phyloP scores from a whole-genome alignment of 2,329 filamentous ascomycete genomes.

The Davidsoniella virescens region DNA sequence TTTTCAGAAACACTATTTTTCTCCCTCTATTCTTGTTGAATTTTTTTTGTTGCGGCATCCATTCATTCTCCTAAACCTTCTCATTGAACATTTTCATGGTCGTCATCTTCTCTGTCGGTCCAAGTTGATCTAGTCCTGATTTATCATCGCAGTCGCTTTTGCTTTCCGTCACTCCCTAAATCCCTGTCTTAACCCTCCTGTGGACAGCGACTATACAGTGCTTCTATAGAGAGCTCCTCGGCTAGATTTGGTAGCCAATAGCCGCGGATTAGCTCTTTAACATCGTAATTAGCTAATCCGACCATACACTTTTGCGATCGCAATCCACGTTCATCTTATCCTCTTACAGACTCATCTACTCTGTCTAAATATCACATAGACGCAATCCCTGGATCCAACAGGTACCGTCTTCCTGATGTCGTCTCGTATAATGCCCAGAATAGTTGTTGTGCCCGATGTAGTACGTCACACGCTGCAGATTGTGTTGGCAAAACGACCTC shows the following conservation, averaged over 20 bases:
- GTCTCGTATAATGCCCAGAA: neutral
- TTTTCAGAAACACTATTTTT: neutral
- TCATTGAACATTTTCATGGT: too few species aligned
- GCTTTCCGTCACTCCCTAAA: too few species aligned
- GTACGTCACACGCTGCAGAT: conserved; percentile 8
- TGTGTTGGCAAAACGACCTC: conserved; percentile 5
- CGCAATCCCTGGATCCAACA: neutral
- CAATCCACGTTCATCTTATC: neutral
- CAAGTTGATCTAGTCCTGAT: too few species aligned
- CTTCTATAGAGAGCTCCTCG: neutral
- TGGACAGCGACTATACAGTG: neutral
- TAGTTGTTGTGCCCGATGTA: conserved; percentile 6
- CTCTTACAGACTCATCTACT: too few species aligned
- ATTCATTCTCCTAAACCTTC: neutral
- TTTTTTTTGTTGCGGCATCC: neutral
- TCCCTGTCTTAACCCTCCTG: neutral
- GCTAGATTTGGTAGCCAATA: neutral
- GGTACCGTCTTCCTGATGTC: neutral
- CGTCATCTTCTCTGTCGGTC: too few species aligned
- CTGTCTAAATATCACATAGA: neutral
- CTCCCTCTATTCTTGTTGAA: neutral
- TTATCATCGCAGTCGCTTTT: too few species aligned
- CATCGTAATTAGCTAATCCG: too few species aligned
- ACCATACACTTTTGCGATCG: neutral
- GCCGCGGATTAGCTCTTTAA: neutral